A percentile compares a stretch with the other conserved stretches of the same genome.
Evolutionary conservation across 2,329 filamentous ascomycete species (phyloP).

Genomic region (Myriangium duriaei): DNA sequence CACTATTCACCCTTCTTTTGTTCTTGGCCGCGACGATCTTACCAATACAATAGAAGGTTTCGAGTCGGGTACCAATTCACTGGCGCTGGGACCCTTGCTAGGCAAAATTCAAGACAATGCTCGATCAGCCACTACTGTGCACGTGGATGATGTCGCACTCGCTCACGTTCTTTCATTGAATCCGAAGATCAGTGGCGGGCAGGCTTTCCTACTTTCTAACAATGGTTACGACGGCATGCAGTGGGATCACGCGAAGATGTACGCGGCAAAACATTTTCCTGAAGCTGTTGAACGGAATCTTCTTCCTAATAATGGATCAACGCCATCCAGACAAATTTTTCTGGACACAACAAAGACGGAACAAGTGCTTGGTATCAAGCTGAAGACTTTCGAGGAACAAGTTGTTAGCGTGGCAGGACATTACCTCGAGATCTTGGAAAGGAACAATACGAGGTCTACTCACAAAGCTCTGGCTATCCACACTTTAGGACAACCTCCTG

Average conservation of each 20-base stretch:
- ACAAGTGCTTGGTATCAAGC: slow-evolving; percentile 13
- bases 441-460: too few species aligned
- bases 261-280: slow-evolving; percentile 12
- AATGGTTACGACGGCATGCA: slow-evolving; percentile 3
- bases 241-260: slow-evolving; percentile 14
- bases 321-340: slow-evolving; percentile 11
- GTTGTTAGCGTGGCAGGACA: slow-evolving; percentile 13
- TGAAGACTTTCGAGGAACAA: slow-evolving; percentile 11
- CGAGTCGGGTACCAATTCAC: slow-evolving; percentile 16
- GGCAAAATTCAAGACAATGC: slow-evolving; percentile 10
- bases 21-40: slow-evolving; percentile 21
- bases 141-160: slow-evolving; percentile 22
- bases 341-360: slow-evolving; percentile 13
- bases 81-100: slow-evolving; percentile 14
- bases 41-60: slow-evolving; percentile 14
- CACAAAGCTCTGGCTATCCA: too few species aligned
- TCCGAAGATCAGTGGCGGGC: slow-evolving; percentile 4
- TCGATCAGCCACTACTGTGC: slow-evolving; percentile 11
- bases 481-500: too few species aligned
- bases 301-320: slow-evolving; percentile 8
- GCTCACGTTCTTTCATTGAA: slow-evolving; percentile 21
- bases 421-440: slow-evolving; percentile 14
- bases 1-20: slow-evolving; percentile 19
- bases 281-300: slow-evolving; percentile 11
- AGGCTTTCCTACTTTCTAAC: slow-evolving; percentile 6